phyloP scores from a whole-genome alignment of 176 grass and related monocot species.

The Aegilops bicornis region DNA sequence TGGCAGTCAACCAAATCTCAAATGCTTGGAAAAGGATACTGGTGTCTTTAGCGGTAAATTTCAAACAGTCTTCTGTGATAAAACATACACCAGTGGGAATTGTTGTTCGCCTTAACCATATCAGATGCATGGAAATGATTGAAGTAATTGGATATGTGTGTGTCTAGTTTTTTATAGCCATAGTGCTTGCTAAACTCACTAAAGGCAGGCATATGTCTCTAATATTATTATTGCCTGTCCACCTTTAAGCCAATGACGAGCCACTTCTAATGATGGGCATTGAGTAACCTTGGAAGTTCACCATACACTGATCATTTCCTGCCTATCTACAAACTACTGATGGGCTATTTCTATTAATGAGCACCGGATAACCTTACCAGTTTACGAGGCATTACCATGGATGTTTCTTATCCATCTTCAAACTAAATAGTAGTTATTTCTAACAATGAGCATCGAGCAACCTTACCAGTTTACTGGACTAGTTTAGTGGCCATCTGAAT shows the following conservation, averaged over 20 bases:
- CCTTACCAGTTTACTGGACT: constrained; percentile 2
- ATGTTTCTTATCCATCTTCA: not conserved
- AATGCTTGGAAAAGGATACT: constrained; percentile 1
- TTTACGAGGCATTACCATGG: constrained; percentile 14
- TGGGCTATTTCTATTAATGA: not conserved
- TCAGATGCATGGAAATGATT: not conserved
- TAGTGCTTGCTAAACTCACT: not conserved
- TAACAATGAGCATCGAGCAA: not conserved
- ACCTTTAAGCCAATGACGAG: too few species aligned
- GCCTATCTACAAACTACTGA: not conserved
- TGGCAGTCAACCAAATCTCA: not conserved
- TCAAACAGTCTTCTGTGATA: not conserved
- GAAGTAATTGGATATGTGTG: not conserved
- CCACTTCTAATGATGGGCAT: not conserved
- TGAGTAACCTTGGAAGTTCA: not conserved
- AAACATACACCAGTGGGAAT: not conserved
- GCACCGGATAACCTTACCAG: not conserved
- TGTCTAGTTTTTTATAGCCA: not conserved
- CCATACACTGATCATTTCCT: not conserved
- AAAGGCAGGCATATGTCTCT: not conserved
- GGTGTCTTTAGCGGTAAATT: not conserved
- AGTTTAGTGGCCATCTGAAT: not conserved
- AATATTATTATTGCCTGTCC: too few species aligned
- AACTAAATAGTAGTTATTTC: not conserved
- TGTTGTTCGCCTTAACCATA: not conserved